phyloP scores from a whole-genome alignment of 768 basidiomycete species.

The Boletus pseudopeckii region DNA sequence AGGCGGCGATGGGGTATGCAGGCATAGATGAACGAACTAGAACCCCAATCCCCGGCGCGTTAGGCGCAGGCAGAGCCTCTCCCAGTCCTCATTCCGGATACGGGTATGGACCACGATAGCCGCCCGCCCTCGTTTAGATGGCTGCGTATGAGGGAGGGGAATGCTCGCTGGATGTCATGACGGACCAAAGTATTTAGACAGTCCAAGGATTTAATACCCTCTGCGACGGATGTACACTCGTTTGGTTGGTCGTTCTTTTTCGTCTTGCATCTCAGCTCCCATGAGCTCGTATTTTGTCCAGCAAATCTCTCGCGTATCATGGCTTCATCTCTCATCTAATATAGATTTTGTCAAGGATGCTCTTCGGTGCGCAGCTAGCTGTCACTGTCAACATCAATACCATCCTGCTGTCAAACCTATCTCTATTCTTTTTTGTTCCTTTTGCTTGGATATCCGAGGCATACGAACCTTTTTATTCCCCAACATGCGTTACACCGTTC shows the following conservation, averaged over 20 bases:
- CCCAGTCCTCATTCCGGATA: slow-evolving; percentile 49
- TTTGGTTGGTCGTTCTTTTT: slow-evolving; percentile 23
- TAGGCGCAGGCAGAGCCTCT: slow-evolving; percentile 35
- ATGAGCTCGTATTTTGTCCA: slow-evolving; percentile 12
- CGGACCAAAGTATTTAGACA: slow-evolving; percentile 13
- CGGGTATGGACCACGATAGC: slow-evolving; percentile 35
- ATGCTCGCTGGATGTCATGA: slow-evolving; percentile 10
- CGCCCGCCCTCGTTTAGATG: neutral
- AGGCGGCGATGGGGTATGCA: slow-evolving; percentile 38
- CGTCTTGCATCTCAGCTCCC: slow-evolving; percentile 1
- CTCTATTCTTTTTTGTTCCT: neutral
- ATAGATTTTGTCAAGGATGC: slow-evolving; percentile 25
- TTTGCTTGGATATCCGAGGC: slow-evolving; percentile 20
- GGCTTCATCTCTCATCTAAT: slow-evolving; percentile 9
- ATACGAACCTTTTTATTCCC: slow-evolving; percentile 23
- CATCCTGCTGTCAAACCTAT: slow-evolving; percentile 9
- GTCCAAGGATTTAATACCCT: slow-evolving; percentile 14
- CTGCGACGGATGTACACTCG: slow-evolving; percentile 21
- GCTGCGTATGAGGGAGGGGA: neutral
- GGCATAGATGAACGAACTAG: slow-evolving; percentile 27
- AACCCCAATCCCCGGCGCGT: slow-evolving; percentile 28
- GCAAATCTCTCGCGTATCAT: slow-evolving; percentile 8
- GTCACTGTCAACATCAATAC: slow-evolving; percentile 4
- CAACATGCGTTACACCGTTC: slow-evolving; percentile 26
- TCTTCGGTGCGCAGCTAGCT: slow-evolving; percentile 16